These are phyloP conservation scores for Tilletia caries DNA, from an alignment of 1,284 basidiomycete genomes.

Conservation along the genomic window DNA sequence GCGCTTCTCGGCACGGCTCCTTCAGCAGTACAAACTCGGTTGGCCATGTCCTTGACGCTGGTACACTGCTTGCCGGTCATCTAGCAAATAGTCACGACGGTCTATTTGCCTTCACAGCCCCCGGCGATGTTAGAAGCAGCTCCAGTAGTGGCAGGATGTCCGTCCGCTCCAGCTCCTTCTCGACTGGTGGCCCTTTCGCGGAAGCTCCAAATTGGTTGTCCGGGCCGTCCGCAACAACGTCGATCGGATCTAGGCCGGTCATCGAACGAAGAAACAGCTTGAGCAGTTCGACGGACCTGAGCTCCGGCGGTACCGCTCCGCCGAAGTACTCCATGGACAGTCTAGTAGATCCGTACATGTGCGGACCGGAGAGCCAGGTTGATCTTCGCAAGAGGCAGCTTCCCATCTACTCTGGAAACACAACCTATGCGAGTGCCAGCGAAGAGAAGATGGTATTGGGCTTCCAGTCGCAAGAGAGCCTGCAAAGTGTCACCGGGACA, in stretches of 20 bases:
- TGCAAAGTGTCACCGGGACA: neutral
- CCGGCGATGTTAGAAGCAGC: neutral
- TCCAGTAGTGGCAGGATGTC: slow-evolving; percentile 3
- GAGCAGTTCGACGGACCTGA: neutral
- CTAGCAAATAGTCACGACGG: neutral
- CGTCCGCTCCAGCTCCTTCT: neutral
- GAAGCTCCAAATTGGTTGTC: slow-evolving; percentile 8
- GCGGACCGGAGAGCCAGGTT: neutral
- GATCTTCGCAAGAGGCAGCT: neutral
- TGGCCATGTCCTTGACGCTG: neutral
- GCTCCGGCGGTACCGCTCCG: neutral
- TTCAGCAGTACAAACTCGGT: neutral
- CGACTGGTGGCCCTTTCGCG: neutral
- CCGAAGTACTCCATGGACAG: slow-evolving; percentile 11
- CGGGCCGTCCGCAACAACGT: neutral
- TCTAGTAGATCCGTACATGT: neutral
- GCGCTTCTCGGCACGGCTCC: slow-evolving; percentile 2
- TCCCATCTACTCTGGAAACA: neutral
- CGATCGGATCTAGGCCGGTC: neutral
- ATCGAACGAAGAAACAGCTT: neutral
- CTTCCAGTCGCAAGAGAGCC: neutral
- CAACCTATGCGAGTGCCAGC: neutral
- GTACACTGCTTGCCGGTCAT: neutral
- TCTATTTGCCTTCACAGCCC: neutral
- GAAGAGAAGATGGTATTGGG: neutral